These are phyloP conservation scores for Ananas comosus DNA, from an alignment of 176 grass and related monocot genomes.

Conservation along the genomic window DNA sequence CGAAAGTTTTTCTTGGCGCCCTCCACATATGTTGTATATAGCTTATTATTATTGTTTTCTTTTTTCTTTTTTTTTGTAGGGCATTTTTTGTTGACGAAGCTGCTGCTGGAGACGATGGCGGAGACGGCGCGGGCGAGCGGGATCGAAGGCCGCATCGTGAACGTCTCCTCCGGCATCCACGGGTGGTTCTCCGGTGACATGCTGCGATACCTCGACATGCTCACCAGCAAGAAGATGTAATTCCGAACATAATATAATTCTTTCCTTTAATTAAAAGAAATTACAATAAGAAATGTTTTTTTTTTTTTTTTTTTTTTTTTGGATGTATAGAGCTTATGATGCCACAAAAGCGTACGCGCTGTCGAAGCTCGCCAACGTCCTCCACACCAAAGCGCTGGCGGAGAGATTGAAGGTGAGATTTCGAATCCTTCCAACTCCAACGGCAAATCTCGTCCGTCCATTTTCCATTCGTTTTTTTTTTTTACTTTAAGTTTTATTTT, in stretches of 20 bases:
- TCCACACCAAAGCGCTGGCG: constrained; percentile 69
- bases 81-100: constrained; percentile 79
- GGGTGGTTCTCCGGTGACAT: constrained; percentile 89
- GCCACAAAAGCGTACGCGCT: constrained; percentile 87
- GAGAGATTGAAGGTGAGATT: constrained; percentile 41
- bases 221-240: constrained; percentile 78
- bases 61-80: constrained; percentile 15
- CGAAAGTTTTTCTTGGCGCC: too few species aligned
- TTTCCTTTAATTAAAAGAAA: too few species aligned
- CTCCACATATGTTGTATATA: too few species aligned
- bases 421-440: too few species aligned
- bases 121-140: constrained; percentile 56
- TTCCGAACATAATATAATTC: too few species aligned
- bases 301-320: not conserved
- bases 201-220: constrained; percentile 53
- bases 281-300: not conserved
- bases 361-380: constrained; percentile 79
- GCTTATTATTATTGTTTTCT: too few species aligned
- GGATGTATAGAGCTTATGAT: constrained; percentile 48
- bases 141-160: constrained; percentile 69
- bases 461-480: not conserved
- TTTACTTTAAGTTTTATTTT: not conserved
- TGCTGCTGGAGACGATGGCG: constrained; percentile 56
- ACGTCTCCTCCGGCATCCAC: constrained; percentile 92
- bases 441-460: too few species aligned